These are phyloP conservation scores for Mortierella claussenii DNA, from an alignment of 192 early-diverging fungal species.

Conservation along the genomic window DNA sequence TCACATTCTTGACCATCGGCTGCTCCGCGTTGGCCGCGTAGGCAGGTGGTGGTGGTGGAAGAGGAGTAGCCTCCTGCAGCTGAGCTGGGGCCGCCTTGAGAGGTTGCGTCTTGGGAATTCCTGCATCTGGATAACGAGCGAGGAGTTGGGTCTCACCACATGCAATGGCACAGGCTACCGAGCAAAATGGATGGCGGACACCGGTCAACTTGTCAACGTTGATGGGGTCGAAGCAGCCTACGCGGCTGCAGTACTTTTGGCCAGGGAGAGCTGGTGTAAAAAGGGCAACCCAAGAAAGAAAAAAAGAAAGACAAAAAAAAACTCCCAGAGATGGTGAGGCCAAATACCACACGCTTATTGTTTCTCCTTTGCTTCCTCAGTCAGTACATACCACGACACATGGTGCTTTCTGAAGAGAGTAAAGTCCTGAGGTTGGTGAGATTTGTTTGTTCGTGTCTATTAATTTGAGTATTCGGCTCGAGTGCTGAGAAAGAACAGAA, in stretches of 20 bases:
- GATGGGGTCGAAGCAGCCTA: slow-evolving; percentile 20
- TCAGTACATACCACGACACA: no score
- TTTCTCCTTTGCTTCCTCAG: no score
- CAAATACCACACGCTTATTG: no score
- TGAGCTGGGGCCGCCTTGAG: no score
- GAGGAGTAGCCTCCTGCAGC: not conserved
- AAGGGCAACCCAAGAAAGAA: not conserved
- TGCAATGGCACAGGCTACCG: slow-evolving; percentile 14
- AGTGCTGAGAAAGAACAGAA: not conserved
- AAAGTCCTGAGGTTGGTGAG: no score
- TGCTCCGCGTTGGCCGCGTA: no score
- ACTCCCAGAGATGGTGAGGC: not conserved
- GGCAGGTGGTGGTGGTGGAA: not conserved
- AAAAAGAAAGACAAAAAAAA: not conserved
- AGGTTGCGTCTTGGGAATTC: no score
- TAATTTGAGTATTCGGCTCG: not conserved
- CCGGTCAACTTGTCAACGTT: slow-evolving; percentile 11
- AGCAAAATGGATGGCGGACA: slow-evolving; percentile 29
- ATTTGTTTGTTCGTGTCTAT: no score
- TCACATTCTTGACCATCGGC: no score
- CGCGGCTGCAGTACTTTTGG: slow-evolving; percentile 15
- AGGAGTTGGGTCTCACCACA: slow-evolving; percentile 33
- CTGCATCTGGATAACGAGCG: no score
- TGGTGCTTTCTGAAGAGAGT: no score
- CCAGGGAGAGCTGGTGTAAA: slow-evolving; percentile 6